phyloP scores from a whole-genome alignment of 192 early-diverging fungal genomes.

The Coemansia sp. region DNA sequence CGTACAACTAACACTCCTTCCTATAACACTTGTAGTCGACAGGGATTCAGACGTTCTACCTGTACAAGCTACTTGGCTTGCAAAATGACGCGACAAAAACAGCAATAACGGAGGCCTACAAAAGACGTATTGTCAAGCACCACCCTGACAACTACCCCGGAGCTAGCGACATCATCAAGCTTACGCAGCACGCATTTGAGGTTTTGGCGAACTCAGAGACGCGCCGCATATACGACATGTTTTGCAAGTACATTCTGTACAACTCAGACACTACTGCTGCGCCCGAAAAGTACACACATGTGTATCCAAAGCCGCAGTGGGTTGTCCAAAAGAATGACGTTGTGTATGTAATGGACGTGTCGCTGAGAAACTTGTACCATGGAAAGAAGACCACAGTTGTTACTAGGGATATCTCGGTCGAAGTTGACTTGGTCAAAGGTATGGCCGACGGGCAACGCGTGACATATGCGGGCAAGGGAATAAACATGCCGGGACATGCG shows the following conservation, averaged over 20 bases:
- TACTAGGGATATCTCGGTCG: constrained; percentile 14
- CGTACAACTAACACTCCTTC: background rate
- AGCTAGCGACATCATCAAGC: constrained; percentile 28
- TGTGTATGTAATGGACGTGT: constrained; percentile 28
- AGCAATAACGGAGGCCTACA: constrained; percentile 25
- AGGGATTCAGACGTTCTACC: constrained; percentile 17
- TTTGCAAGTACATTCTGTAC: constrained; percentile 24
- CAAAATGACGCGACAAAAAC: constrained; percentile 12
- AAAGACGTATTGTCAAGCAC: constrained; percentile 23
- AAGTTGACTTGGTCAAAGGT: constrained; percentile 15
- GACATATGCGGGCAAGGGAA: constrained; percentile 18
- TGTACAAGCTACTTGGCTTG: constrained; percentile 25
- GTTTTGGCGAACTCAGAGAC: constrained; percentile 21
- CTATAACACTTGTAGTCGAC: background rate
- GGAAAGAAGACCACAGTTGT: constrained; percentile 22
- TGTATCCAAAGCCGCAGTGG: constrained; percentile 33
- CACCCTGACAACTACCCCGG: constrained; percentile 31
- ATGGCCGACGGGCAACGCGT: constrained; percentile 19
- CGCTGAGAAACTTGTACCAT: constrained; percentile 17
- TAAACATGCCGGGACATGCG: background rate
- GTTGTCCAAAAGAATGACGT: constrained; percentile 31
- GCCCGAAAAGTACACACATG: background rate
- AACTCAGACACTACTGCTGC: background rate
- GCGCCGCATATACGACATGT: constrained; percentile 23
- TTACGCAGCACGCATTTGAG: constrained; percentile 28